phyloP scores from a whole-genome alignment of 305 asterid species.

The Solanum hybrid region DNA sequence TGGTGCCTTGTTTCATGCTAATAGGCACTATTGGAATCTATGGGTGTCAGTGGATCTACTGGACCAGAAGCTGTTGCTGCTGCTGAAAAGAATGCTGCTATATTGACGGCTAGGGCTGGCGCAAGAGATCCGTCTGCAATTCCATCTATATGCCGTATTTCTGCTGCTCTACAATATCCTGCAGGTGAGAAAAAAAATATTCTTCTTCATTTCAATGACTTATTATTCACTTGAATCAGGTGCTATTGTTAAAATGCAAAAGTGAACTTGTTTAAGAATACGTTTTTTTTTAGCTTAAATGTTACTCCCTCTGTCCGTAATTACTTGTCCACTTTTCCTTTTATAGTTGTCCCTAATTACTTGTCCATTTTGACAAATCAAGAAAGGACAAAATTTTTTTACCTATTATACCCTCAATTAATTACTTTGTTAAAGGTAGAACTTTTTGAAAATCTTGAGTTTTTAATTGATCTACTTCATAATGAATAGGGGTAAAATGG shows the following conservation, averaged over 20 bases:
- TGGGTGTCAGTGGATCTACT: slow-evolving; percentile 66
- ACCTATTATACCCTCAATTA: no score
- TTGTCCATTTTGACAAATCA: no score
- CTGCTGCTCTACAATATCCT: slow-evolving; percentile 92
- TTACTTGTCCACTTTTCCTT: no score
- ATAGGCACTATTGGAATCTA: slow-evolving; percentile 87
- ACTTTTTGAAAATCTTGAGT: no score
- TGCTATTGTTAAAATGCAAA: neutral
- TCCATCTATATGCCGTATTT: slow-evolving; percentile 93
- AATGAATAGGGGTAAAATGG: no score
- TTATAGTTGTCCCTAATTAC: no score
- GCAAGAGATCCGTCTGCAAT: slow-evolving; percentile 93
- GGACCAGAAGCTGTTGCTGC: slow-evolving; percentile 83
- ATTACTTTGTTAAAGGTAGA: no score
- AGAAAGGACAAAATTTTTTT: no score
- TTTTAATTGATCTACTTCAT: no score
- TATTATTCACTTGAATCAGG: slow-evolving; percentile 9
- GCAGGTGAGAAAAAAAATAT: slow-evolving; percentile 46
- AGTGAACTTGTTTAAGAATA: neutral
- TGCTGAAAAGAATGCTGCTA: slow-evolving; percentile 82
- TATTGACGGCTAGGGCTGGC: slow-evolving; percentile 96
- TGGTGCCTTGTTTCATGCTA: slow-evolving; percentile 12
- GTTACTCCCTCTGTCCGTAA: neutral
- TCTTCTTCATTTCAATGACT: slow-evolving; percentile 6
- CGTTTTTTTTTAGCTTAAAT: neutral